Evolutionary conservation across 768 basidiomycete genomes (phyloP), one percentile per base, ranked within the genome.

Genomic region (Pleurotus eryngii): DNA sequence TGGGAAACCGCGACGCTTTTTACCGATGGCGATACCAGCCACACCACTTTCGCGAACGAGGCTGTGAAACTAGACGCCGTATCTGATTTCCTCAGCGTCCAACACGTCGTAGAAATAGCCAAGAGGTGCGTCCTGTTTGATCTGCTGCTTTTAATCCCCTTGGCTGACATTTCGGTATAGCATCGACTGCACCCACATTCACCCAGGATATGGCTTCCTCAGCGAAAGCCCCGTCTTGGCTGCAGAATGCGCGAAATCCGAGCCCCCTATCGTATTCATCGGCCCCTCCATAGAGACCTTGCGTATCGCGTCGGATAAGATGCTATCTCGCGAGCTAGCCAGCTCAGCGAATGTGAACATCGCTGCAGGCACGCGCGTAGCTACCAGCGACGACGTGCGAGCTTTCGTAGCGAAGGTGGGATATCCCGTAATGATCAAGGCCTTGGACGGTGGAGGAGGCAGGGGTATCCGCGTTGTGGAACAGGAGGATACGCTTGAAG

Each of bases 1-100:
- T 92, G 94, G 91, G 80, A 83, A 63, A 92, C 91, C 30, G 92
- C 93, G 45, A 89, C 92, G 9, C 85, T 94, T 67, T 95, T 90
- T 76, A 92, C 87, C 1, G 87, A 90, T 63, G 84, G 86, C 55
- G 90, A 93, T 68, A 87, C 88, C 64, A 89, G 94, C 70, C 77
- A 86, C 63, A 85, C 89, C 57, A 86, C 88, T 1, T 82, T 92
- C 58, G 89, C 94, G 67, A 85, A 92, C 64, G 89, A 89, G 53
- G 89, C 89, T 11, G 88, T 91, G 67, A 92, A 93, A 85, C 89
- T 95, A 60, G 88, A 90, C 63, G 84, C 81, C 15, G 85, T 85
- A 76, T 84, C 66, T 59, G 75, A 74, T 49, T 75, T 67, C 56
- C 45, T 74, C 58, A 60, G 73, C 46, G 65, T 72, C n/a, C 58